Conservation (phyloP, 2,329 filamentous ascomycete species). For the Claviceps humidiphila region DNA sequence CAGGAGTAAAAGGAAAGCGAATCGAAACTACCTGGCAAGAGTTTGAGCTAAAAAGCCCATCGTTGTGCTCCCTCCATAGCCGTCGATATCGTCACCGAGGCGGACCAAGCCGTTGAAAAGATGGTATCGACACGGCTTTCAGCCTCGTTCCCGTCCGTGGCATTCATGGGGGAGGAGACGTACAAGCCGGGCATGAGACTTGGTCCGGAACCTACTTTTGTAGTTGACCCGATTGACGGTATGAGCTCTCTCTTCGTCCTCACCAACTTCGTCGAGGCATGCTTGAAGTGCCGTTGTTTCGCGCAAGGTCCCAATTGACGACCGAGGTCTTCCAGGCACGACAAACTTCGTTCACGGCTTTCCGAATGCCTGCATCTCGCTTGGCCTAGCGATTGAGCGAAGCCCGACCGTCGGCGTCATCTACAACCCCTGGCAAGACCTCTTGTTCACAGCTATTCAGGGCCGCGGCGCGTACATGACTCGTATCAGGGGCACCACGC, state of each 20-base stretch:
- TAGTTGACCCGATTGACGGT: constrained; percentile 73
- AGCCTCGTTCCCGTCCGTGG: constrained; percentile 38
- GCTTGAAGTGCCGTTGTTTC: too few species aligned
- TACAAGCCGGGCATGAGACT: constrained; percentile 53
- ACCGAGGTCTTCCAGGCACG: constrained; percentile 25
- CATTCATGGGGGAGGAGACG: constrained; percentile 67
- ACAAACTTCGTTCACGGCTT: constrained; percentile 72
- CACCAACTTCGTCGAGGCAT: background rate
- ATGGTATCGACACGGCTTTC: constrained; percentile 43
- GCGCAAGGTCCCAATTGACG: too few species aligned
- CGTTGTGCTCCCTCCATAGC: constrained; percentile 25
- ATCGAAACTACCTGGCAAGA: background rate
- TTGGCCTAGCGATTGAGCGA: constrained; percentile 54
- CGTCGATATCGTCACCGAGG: constrained; percentile 55
- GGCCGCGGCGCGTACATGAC: constrained; percentile 53
- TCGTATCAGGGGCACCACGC: constrained; percentile 26
- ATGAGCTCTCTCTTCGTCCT: background rate
- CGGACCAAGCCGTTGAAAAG: constrained; percentile 51
- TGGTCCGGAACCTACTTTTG: constrained; percentile 57
- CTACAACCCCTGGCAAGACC: constrained; percentile 64
- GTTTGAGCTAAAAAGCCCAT: background rate
- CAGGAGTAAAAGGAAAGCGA: background rate
- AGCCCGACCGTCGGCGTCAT: constrained; percentile 57
- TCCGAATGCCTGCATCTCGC: constrained; percentile 62
- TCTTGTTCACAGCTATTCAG: constrained; percentile 54